Conservation (phyloP, 306 rosid genomes). For the Cucurbita ficifolia region DNA sequence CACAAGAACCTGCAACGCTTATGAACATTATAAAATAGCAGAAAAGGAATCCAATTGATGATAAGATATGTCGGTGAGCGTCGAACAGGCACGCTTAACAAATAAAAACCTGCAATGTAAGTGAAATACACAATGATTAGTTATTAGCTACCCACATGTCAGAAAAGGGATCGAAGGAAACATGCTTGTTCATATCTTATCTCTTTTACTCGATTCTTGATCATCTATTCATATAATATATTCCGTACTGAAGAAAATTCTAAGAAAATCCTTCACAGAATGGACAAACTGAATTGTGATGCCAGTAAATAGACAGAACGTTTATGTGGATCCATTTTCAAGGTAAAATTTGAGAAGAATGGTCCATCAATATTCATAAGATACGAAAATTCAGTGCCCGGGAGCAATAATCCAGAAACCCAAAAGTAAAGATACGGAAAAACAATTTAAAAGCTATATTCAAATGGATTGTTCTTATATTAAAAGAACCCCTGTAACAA, state of each 20-base stretch:
- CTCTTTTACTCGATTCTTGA: neutral
- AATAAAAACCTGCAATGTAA: neutral
- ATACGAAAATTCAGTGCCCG: neutral
- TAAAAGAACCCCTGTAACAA: neutral
- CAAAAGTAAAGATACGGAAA: neutral
- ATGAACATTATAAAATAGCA: neutral
- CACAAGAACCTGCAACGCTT: neutral
- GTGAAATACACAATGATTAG: neutral
- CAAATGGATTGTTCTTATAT: neutral
- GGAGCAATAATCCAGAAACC: neutral
- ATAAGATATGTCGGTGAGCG: neutral
- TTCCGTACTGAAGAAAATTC: neutral
- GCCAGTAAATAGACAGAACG: neutral
- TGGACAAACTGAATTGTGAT: neutral
- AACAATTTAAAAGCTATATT: neutral
- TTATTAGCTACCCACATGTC: neutral
- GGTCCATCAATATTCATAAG: neutral
- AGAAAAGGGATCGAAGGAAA: neutral
- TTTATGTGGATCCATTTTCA: neutral
- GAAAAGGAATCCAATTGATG: neutral
- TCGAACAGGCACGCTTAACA: neutral
- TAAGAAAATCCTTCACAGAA: neutral
- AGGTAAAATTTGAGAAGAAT: neutral
- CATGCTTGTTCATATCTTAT: neutral
- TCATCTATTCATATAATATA: neutral